These are phyloP conservation scores for Phytophthora pisi DNA, from an alignment of 352 stramenopile genomes.

Conservation along the genomic window DNA sequence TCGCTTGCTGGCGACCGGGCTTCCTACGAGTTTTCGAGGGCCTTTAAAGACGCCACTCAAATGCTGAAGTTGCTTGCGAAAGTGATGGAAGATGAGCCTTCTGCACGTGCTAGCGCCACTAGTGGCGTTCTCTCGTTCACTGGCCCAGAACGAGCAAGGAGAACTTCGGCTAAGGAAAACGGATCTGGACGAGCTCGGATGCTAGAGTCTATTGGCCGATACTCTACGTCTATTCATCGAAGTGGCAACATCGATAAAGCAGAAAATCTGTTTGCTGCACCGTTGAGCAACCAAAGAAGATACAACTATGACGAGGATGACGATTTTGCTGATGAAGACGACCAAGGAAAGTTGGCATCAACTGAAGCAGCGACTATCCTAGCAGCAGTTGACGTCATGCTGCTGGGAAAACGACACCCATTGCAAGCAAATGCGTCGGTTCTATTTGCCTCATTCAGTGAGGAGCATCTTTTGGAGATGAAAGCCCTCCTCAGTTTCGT, in stretches of 20 bases:
- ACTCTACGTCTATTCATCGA: conserved; percentile 70
- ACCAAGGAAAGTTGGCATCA: conserved; percentile 25
- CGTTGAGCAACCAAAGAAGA: conserved; percentile 20
- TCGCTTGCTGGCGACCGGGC: conserved; percentile 67
- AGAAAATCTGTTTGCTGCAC: conserved; percentile 67
- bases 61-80: conserved; percentile 84
- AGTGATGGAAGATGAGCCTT: conserved; percentile 70
- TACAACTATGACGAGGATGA: conserved; percentile 20
- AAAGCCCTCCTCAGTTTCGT: conserved; percentile 75
- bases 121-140: conserved; percentile 68
- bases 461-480: conserved; percentile 76
- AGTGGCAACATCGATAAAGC: conserved; percentile 71
- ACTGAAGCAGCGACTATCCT: conserved; percentile 38
- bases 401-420: conserved; percentile 25
- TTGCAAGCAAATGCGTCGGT: conserved; percentile 49
- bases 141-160: conserved; percentile 26
- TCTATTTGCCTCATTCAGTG: conserved; percentile 68
- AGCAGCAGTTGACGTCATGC: conserved; percentile 41
- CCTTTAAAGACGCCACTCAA: conserved; percentile 81
- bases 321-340: conserved; percentile 19
- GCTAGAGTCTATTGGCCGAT: conserved; percentile 68
- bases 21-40: conserved; percentile 68
- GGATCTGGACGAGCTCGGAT: conserved; percentile 21
- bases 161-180: conserved; percentile 16
- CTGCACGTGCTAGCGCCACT: conserved; percentile 58